phyloP scores from a whole-genome alignment of 1,284 basidiomycete species.

The Mycosarcoma mackinlayi region DNA sequence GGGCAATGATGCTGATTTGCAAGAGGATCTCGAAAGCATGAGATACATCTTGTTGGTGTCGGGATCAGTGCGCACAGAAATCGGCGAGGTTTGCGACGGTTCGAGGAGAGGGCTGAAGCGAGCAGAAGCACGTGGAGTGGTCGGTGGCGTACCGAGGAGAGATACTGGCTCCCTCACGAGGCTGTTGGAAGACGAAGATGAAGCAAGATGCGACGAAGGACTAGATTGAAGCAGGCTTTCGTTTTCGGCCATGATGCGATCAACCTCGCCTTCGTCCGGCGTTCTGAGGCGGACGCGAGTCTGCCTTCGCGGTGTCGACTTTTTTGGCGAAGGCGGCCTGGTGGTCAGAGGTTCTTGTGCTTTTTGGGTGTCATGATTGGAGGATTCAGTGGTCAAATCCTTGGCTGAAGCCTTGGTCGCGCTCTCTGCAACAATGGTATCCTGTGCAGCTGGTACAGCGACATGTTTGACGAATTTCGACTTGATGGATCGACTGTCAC shows the following conservation, averaged over 20 bases:
- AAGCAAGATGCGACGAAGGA: constrained; percentile 8
- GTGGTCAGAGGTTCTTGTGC: not conserved
- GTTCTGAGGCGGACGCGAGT: constrained; percentile 27
- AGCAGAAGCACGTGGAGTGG: constrained; percentile 11
- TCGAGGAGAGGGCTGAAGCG: constrained; percentile 35
- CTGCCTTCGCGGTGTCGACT: constrained; percentile 13
- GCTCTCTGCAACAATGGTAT: not conserved
- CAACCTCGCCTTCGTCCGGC: constrained; percentile 42
- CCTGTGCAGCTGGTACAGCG: not conserved
- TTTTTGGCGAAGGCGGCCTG: constrained; percentile 16
- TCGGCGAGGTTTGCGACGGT: constrained; percentile 43
- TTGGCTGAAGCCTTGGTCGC: not conserved
- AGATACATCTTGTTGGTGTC: constrained; percentile 54
- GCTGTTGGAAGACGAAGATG: not conserved
- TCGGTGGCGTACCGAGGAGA: constrained; percentile 41
- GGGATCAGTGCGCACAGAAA: constrained; percentile 52
- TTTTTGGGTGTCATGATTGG: not conserved
- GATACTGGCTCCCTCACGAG: not conserved
- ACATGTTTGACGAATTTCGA: constrained; percentile 9
- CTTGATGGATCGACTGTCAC: constrained; percentile 21
- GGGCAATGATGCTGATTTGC: constrained; percentile 5
- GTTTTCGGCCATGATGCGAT: constrained; percentile 39
- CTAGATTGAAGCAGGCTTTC: constrained; percentile 9
- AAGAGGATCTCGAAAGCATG: constrained; percentile 21
- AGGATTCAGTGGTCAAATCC: not conserved